phyloP scores from a whole-genome alignment of 108 stramenopile genomes.

The Cyclotella kingstonii region DNA sequence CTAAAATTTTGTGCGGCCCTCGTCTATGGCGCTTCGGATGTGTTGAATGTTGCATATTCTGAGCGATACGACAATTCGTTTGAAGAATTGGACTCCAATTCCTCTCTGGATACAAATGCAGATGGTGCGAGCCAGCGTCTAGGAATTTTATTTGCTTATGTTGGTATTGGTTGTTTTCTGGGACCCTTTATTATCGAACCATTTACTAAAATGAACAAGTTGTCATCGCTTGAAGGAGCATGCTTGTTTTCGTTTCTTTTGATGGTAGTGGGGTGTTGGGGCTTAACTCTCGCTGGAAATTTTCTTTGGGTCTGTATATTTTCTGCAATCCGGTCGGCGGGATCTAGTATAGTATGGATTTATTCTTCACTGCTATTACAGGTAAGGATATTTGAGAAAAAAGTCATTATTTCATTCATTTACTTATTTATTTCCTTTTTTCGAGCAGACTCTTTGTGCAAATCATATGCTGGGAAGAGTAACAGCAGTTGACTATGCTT shows the following conservation, averaged over 20 bases:
- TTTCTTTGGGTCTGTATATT: conserved; percentile 37
- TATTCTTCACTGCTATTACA: conserved; percentile 45
- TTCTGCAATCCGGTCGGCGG: conserved; percentile 50
- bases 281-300: conserved; percentile 16
- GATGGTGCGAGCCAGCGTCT: conserved; percentile 34
- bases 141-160: conserved; percentile 58
- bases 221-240: conserved; percentile 47
- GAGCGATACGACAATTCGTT: no score
- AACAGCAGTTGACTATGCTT: conserved; percentile 55
- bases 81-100: conserved; percentile 2
- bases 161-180: conserved; percentile 66
- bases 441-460: conserved; percentile 50
- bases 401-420: no score
- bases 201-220: conserved; percentile 47
- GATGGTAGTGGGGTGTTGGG: conserved; percentile 39
- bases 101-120: background rate
- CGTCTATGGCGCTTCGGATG: conserved; percentile 54
- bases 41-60: conserved; percentile 65
- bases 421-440: no score
- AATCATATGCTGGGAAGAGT: conserved; percentile 61
- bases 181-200: conserved; percentile 54
- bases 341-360: conserved; percentile 59
- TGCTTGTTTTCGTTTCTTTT: conserved; percentile 50
- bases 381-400: conserved; percentile 12
- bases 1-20: conserved; percentile 49